Evolutionary conservation across 495 filamentous ascomycete genomes (phyloP), one percentile per base, ranked within the genome.

Genomic region (Tuber umbilicatum): DNA sequence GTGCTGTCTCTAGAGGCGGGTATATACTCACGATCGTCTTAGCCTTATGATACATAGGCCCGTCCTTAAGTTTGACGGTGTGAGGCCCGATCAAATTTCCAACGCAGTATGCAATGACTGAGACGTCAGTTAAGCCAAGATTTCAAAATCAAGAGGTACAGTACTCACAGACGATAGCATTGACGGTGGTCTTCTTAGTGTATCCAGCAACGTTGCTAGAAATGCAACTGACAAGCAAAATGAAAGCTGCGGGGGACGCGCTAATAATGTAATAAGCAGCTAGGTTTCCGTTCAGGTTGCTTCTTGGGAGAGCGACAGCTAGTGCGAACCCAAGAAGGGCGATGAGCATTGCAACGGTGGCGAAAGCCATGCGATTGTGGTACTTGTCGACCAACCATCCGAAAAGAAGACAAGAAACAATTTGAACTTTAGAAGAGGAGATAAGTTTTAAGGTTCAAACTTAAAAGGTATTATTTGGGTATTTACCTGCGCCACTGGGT

Each of bases 21-120:
- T n/a, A 5, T 16, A 19, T 35, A 31, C 55, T 64, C 55, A 64
- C 27, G 14, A 64, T 64, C 1, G 55, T 64, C 27, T 64, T 64
- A 31, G 55, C 55, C 14, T 64, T 64, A 27, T 35, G 14, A 64
- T 35, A 64, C 55, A 64, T 64, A 16, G 55, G 55, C 27, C 55
- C 55, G 19, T 64, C 55, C 55, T 35, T 35, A 35, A 64, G 55
- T 35, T 64, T 10, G 12, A 64, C 16, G 4, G 55, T 64, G 27
- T 64, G 55, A 17, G 89, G 89, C 0, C 89, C 89, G 0, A 86
- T 85, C 50, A 89, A 86, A 55, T 88, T 88, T 12, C 86, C 87
- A 39, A 78, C 82, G 16, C 84, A 85, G 68, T 85, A 85, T 5
- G 83, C 83, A 35, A 84, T 73, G 82, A 89, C 89, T 10, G 88